These are phyloP conservation scores for Debaryomyces udenii DNA, from an alignment of 1,139 yeast genomes.

Conservation along the genomic window DNA sequence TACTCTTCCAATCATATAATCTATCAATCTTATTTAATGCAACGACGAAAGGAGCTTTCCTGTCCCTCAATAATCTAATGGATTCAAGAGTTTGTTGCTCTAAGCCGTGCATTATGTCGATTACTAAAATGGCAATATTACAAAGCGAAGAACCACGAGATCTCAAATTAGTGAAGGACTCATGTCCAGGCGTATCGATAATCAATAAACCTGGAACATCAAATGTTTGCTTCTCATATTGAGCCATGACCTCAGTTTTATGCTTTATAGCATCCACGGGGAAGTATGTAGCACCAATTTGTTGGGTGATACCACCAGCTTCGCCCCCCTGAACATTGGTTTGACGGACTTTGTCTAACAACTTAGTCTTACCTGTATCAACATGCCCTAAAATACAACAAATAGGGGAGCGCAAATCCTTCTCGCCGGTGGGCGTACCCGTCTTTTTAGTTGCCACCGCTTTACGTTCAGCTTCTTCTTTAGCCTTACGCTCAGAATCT, in stretches of 20 bases:
- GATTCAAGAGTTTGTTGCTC: constrained; percentile 98
- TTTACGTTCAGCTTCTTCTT: constrained; percentile 25
- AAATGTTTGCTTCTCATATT: constrained; percentile 79
- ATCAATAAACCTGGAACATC: constrained; percentile 97
- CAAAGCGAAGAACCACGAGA: constrained; percentile 98
- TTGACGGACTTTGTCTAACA: constrained; percentile 95
- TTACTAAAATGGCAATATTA: constrained; percentile 97
- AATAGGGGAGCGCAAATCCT: constrained; percentile 92
- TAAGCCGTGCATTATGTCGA: constrained; percentile 98
- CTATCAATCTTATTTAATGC: constrained; percentile 98
- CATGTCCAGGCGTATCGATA: constrained; percentile 99
- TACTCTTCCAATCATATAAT: constrained; percentile 89
- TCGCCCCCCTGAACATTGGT: constrained; percentile 99
- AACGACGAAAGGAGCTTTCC: constrained; percentile 97
- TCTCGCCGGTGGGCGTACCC: constrained; percentile 27
- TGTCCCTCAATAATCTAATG: constrained; percentile 84
- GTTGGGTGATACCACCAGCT: constrained; percentile 99
- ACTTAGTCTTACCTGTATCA: constrained; percentile 98
- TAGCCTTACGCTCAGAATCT: constrained; percentile 19
- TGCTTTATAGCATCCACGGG: constrained; percentile 91
- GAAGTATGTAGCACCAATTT: constrained; percentile 99
- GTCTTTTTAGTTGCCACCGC: constrained; percentile 25
- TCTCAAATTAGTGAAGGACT: constrained; percentile 95
- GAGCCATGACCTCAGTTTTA: constrained; percentile 90
- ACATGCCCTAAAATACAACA: constrained; percentile 99